Evolutionary conservation across 495 filamentous ascomycete genomes (phyloP).

Genomic region (Delitschia confertaspora): DNA sequence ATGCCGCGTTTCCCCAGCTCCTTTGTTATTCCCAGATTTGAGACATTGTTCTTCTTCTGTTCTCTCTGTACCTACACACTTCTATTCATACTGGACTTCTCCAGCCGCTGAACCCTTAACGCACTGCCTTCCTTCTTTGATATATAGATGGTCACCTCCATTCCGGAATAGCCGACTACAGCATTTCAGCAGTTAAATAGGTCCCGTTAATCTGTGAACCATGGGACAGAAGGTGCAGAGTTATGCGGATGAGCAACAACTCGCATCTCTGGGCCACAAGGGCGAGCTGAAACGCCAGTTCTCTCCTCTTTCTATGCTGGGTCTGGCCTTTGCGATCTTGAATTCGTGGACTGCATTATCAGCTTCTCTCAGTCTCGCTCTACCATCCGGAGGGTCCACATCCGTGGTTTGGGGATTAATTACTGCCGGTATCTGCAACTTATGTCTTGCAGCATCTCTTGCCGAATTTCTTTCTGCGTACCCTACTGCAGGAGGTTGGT

Average conservation of each 20-base stretch:
- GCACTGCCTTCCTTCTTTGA: background rate
- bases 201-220: constrained; percentile 7
- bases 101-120: no score
- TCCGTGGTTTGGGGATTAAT: constrained; percentile 54
- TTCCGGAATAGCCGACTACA: background rate
- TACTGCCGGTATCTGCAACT: constrained; percentile 60
- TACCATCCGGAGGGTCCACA: constrained; percentile 47
- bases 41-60: no score
- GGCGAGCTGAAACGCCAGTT: constrained; percentile 38
- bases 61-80: no score
- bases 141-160: background rate
- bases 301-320: constrained; percentile 48
- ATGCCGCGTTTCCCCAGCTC: no score
- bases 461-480: constrained; percentile 68
- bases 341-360: constrained; percentile 53
- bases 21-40: no score
- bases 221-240: constrained; percentile 13
- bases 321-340: constrained; percentile 51
- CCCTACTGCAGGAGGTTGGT: constrained; percentile 42
- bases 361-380: constrained; percentile 44
- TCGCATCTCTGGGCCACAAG: constrained; percentile 32
- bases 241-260: constrained; percentile 34
- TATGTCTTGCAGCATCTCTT: constrained; percentile 61
- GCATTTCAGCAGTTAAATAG: no score
- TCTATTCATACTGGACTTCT: no score